Base-by-base conservation (phyloP, 2,329 filamentous ascomycete genomes). In the Fusarium newnesense region DNA sequence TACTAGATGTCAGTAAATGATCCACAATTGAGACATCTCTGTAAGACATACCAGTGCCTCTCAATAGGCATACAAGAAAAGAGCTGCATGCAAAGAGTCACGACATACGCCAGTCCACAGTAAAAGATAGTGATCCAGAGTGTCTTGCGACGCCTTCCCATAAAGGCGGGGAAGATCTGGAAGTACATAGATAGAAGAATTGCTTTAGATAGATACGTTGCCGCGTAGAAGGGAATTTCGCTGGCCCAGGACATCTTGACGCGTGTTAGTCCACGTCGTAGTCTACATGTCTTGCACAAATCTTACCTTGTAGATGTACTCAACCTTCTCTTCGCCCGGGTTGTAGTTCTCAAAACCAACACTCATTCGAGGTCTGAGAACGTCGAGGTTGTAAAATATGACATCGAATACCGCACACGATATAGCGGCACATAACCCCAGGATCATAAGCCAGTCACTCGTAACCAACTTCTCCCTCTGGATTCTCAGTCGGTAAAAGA, bases 41-140 rank as follows among this genome's bases (percentile, higher is more conserved):
- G 2, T 18, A 12, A 5, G 18, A 60, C 64, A 43, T 67, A 73
- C 70, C 70, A 73, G 18, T 73, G 58, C 18, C 58, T 56, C 16
- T 74, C 70, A 10, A 74, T 47, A 4, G 71, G 71, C 67, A 72
- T 57, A 30, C 71, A 73, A 28, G 71, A 72, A 30, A 73, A 67
- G 12, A 73, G 59, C 13, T 73, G 70, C 62, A 73, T 36, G 9
- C 49, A 56, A 21, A 73, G 5, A 0, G 70, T 73, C 13, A 28
- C 44, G 5, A 28, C 18, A 37, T 74, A 73, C 10, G 71, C 53
- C 24, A 72, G 10, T 0, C 30, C 24, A 15, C 71, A 73, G 15
- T 71, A 73, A 16, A 49, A 37, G 4, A 68, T 39, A 1, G 49
- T 57, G 19, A 42, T 52, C 67, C 62, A 74, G 7, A 73, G 40